Evolutionary conservation across 805 yeast genomes (phyloP).

Genomic region (Metschnikowia matae): DNA sequence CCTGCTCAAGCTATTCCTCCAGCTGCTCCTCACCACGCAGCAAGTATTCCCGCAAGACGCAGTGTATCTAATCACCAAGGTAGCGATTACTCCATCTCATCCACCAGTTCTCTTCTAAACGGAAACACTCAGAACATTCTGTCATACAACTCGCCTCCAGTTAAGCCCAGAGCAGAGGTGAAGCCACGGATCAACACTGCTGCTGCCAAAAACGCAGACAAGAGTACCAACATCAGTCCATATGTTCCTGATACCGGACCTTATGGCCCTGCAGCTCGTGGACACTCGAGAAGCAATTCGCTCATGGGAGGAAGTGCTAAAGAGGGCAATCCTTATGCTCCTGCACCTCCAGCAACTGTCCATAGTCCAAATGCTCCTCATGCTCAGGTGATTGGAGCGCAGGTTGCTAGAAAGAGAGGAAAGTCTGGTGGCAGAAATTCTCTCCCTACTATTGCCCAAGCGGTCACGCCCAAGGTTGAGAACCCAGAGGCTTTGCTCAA

Average conservation of each 20-base stretch:
- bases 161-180: neutral
- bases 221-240: constrained; percentile 30
- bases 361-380: constrained; percentile 19
- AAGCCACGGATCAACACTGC: constrained; percentile 24
- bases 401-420: constrained; percentile 9
- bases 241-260: constrained; percentile 44
- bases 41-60: neutral
- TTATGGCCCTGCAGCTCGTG: constrained; percentile 36
- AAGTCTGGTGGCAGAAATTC: constrained; percentile 9
- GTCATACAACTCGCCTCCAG: neutral
- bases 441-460: constrained; percentile 7
- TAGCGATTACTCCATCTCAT: neutral
- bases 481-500: constrained; percentile 53
- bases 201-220: constrained; percentile 19
- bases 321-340: constrained; percentile 42
- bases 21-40: neutral
- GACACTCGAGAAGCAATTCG: constrained; percentile 40
- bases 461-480: constrained; percentile 20
- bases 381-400: constrained; percentile 3
- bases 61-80: neutral
- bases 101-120: neutral
- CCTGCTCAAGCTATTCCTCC: neutral
- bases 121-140: neutral
- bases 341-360: constrained; percentile 17
- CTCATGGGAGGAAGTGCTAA: constrained; percentile 38